A percentile compares a stretch with the other conserved stretches of the same genome.
phyloP scores from a whole-genome alignment of 805 yeast species.

The Hanseniaspora pseudoguilliermondii region DNA sequence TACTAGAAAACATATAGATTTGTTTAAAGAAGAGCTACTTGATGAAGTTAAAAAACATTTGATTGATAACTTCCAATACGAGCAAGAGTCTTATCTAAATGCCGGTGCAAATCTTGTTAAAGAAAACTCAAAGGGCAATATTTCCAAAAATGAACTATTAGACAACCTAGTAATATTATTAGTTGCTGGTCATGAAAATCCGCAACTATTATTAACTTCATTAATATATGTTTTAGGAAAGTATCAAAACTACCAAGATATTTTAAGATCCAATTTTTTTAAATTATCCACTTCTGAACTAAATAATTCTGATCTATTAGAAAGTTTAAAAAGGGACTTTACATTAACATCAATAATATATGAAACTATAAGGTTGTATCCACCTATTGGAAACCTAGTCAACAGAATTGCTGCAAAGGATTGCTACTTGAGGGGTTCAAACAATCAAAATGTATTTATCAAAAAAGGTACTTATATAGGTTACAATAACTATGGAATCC shows the following conservation, averaged over 20 bases:
- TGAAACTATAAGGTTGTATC: slow-evolving; percentile 39
- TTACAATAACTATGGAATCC: slow-evolving; percentile 41
- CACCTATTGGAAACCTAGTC: slow-evolving; percentile 46
- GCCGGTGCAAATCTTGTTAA: slow-evolving; percentile 33
- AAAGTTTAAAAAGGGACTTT: not conserved
- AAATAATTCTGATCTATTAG: not conserved
- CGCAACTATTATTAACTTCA: slow-evolving; percentile 39
- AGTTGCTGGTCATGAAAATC: slow-evolving; percentile 56
- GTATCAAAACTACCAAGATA: slow-evolving; percentile 24
- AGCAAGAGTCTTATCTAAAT: slow-evolving; percentile 23
- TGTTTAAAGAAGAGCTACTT: slow-evolving; percentile 31
- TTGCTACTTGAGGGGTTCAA: not conserved
- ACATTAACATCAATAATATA: slow-evolving; percentile 21
- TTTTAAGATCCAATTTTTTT: slow-evolving; percentile 20
- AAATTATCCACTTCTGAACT: slow-evolving; percentile 10
- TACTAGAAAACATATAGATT: slow-evolving; percentile 33
- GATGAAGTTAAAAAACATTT: slow-evolving; percentile 27
- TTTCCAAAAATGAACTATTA: slow-evolving; percentile 36
- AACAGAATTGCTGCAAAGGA: slow-evolving; percentile 37
- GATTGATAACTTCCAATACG: slow-evolving; percentile 23
- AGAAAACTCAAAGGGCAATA: slow-evolving; percentile 28
- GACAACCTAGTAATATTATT: slow-evolving; percentile 44
- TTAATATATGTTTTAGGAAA: slow-evolving; percentile 37
- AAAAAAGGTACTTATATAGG: slow-evolving; percentile 45
- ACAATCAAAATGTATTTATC: slow-evolving; percentile 27